Evolutionary conservation across 495 filamentous ascomycete species (phyloP), one percentile per base, ranked within the genome.

Genomic region (Podospora tetraspora): DNA sequence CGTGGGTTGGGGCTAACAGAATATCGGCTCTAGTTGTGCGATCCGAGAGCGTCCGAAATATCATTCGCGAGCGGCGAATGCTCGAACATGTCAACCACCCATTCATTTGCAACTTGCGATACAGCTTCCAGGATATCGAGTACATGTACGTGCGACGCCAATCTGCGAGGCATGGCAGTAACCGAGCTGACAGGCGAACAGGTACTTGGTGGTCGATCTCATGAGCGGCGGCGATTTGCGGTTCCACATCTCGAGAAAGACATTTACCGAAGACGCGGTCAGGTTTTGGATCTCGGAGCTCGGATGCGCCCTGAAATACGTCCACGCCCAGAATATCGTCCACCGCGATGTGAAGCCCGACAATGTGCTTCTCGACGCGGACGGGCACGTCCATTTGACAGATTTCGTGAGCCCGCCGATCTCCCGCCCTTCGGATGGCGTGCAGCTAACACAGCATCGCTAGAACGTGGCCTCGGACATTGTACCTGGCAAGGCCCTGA

Each of bases 111-210:
- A 99, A 99, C 78, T 84, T 99, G 82, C 90, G 95, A 64, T 99
- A 98, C 80, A 97, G 93, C 83, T 99, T 99, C 77, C 95, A 99
- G 80, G 95, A 99, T 79, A 92, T 97, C 72, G 95, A 99, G 77
- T 99, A 99, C 80, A 89, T 99, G 95, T 99, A 84, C 72, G 92
- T 80, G 10, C 21, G 60, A 43, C 61, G 63, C 29, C 29, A 5
- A 27, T 52, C 43, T 8, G 25, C 43, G 57, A 27, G 59, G 23
- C n/a, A 30, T 3, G 13, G 19, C 22, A 3, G 2, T 11, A 29
- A 61, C 32, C 32, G 3, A 58, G 23, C 75, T 78, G 57, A 76
- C 70, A 21, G 32, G 69, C 21, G 10, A 62, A 23, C 76, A 97
- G 94, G 82, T 98, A 99, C 79, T 88, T 99, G 71, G 96, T 99